Evolutionary conservation across 2,329 filamentous ascomycete genomes (phyloP).

Genomic region (Alternaria sp.): DNA sequence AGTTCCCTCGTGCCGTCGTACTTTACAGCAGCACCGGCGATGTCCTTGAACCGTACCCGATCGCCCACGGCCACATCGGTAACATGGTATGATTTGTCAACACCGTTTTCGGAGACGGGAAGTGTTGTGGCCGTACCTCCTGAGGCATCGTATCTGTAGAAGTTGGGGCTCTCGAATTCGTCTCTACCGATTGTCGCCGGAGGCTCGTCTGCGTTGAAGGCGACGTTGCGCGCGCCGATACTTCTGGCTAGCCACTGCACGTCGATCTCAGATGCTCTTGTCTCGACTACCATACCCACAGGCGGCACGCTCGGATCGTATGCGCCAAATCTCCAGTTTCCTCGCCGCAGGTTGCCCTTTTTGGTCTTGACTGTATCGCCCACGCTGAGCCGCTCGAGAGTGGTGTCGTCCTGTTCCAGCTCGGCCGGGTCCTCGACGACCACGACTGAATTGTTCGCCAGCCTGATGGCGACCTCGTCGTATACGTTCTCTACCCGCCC

Average conservation of each 20-base stretch:
- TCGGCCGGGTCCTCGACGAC: constrained; percentile 57
- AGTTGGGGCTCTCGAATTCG: constrained; percentile 52
- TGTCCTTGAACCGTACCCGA: constrained; percentile 63
- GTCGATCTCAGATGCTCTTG: constrained; percentile 53
- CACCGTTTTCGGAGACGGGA: constrained; percentile 30
- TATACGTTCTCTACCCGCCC: constrained; percentile 60
- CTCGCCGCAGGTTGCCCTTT: constrained; percentile 59
- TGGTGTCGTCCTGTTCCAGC: constrained; percentile 44
- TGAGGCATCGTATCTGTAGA: constrained; percentile 54
- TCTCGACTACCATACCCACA: constrained; percentile 60
- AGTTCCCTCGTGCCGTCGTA: constrained; percentile 52
- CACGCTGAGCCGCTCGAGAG: constrained; percentile 49
- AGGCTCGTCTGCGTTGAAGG: constrained; percentile 40
- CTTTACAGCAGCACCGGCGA: constrained; percentile 58
- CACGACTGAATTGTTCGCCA: constrained; percentile 62
- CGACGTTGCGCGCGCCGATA: constrained; percentile 32
- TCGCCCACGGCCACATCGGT: constrained; percentile 54
- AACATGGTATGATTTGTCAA: constrained; percentile 41
- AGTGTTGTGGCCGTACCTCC: constrained; percentile 28
- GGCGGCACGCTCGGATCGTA: constrained; percentile 59
- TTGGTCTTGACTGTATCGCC: constrained; percentile 61
- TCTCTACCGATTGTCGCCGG: constrained; percentile 40
- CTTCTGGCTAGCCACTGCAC: constrained; percentile 62
- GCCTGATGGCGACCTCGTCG: constrained; percentile 58
- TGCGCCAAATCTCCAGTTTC: constrained; percentile 60